phyloP scores from a whole-genome alignment of 129 eudicot species.

The Lactuca saligna region DNA sequence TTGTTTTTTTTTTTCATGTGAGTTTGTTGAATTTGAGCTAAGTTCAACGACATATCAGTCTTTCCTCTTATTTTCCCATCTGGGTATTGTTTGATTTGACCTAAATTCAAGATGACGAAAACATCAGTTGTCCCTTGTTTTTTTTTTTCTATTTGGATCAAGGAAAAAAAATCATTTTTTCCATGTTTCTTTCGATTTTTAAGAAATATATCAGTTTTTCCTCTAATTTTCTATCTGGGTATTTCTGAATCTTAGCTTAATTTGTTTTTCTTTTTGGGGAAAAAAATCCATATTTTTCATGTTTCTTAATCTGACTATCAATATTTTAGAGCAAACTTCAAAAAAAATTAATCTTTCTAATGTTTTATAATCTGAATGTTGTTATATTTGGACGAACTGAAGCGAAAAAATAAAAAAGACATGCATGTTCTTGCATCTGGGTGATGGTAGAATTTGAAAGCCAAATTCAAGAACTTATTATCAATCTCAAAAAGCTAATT shows the following conservation, averaged over 20 bases:
- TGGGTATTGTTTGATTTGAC: neutral
- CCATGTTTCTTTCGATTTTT: neutral
- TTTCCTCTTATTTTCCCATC: slow-evolving; percentile 3
- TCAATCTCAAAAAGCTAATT: neutral
- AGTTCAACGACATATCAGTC: neutral
- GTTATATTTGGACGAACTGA: neutral
- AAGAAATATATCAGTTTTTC: neutral
- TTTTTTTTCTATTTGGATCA: slow-evolving; percentile 17
- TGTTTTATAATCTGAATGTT: neutral
- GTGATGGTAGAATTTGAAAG: neutral
- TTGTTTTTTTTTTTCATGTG: slow-evolving; percentile 4
- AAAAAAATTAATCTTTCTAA: neutral
- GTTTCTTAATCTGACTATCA: neutral
- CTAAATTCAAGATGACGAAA: no score
- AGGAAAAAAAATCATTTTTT: neutral
- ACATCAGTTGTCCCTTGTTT: neutral
- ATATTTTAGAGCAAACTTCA: neutral
- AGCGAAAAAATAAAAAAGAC: neutral
- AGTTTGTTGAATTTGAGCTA: neutral
- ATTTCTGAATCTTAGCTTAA: neutral
- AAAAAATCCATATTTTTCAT: neutral
- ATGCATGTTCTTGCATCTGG: slow-evolving; percentile 13
- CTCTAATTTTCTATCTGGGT: neutral
- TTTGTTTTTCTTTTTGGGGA: slow-evolving; percentile 1
- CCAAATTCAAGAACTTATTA: neutral